Evolutionary conservation across 176 grass and related monocot genomes (phyloP).

Genomic region (Rhipidocladum racemiflorum): DNA sequence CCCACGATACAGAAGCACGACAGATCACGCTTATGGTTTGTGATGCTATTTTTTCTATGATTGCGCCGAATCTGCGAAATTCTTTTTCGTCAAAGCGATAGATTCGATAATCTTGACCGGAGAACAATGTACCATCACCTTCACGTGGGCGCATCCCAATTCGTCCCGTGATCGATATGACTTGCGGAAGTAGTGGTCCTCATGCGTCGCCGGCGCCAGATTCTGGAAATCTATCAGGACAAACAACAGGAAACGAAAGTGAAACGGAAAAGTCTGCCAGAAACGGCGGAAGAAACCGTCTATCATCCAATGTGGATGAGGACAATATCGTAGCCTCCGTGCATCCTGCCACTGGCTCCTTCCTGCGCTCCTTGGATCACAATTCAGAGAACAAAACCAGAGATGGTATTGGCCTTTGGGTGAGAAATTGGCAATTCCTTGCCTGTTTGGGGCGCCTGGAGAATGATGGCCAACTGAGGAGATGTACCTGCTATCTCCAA

Average conservation of each 20-base stretch:
- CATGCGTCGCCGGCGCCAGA: neutral
- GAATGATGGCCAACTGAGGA: too few relatives aligned
- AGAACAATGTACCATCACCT: constrained; percentile 30
- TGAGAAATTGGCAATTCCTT: neutral
- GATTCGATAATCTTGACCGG: neutral
- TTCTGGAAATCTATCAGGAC: neutral
- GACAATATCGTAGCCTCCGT: neutral
- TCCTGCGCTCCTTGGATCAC: neutral
- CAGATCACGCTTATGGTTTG: too few relatives aligned
- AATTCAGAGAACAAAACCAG: neutral
- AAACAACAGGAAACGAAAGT: neutral
- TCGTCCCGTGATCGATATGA: constrained; percentile 34
- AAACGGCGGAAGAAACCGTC: neutral
- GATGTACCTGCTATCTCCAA: too few relatives aligned
- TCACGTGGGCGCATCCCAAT: constrained; percentile 53
- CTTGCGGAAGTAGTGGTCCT: neutral
- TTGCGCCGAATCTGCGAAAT: too few relatives aligned
- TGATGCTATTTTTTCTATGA: too few relatives aligned
- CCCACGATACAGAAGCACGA: too few relatives aligned
- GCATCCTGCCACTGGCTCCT: constrained; percentile 3
- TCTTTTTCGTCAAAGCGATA: too few relatives aligned
- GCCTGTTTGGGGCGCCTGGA: too few relatives aligned
- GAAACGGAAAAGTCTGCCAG: constrained; percentile 25
- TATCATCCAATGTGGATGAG: too few relatives aligned
- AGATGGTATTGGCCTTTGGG: neutral